Evolutionary conservation across 2,329 filamentous ascomycete species (phyloP).

Genomic region (Pyricularia sp.): DNA sequence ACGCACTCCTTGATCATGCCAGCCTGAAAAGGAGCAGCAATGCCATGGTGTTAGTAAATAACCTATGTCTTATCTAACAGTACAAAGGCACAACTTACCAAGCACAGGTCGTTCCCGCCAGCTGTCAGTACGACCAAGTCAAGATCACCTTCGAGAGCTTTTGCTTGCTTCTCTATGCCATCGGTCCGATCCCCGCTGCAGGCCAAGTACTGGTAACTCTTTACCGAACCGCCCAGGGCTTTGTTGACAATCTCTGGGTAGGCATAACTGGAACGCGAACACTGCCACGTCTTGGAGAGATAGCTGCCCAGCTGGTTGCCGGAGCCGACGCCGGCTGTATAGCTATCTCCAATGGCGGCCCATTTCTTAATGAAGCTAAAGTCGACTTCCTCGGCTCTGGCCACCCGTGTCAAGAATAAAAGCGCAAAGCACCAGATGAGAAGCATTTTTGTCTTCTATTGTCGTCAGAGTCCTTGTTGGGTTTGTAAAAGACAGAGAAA

Average conservation of each 20-base stretch:
- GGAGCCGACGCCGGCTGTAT: slow-evolving; percentile 25
- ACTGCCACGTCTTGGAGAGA: slow-evolving; percentile 12
- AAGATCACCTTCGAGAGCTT: slow-evolving; percentile 16
- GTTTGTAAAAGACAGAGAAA: neutral
- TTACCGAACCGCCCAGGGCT: slow-evolving; percentile 12
- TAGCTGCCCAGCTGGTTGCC: slow-evolving; percentile 13
- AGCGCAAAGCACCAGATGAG: neutral
- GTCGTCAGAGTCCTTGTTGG: neutral
- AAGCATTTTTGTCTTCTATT: neutral
- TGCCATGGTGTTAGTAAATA: neutral
- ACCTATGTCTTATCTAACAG: neutral
- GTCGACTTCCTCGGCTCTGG: slow-evolving; percentile 6
- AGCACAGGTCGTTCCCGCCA: slow-evolving; percentile 19
- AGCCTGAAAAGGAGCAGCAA: neutral
- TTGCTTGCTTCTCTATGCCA: slow-evolving; percentile 18
- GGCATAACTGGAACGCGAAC: slow-evolving; percentile 19
- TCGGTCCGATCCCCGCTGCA: slow-evolving; percentile 17
- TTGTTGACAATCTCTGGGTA: slow-evolving; percentile 19
- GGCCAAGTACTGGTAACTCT: slow-evolving; percentile 19
- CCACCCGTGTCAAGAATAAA: neutral
- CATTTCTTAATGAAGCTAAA: slow-evolving; percentile 20
- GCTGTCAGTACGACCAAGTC: slow-evolving; percentile 26
- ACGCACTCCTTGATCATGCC: slow-evolving; percentile 3
- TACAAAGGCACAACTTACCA: neutral
- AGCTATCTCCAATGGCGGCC: slow-evolving; percentile 27